These are phyloP conservation scores for Coniochaeta sp. DNA, from an alignment of 2,329 filamentous ascomycete genomes.

Conservation along the genomic window DNA sequence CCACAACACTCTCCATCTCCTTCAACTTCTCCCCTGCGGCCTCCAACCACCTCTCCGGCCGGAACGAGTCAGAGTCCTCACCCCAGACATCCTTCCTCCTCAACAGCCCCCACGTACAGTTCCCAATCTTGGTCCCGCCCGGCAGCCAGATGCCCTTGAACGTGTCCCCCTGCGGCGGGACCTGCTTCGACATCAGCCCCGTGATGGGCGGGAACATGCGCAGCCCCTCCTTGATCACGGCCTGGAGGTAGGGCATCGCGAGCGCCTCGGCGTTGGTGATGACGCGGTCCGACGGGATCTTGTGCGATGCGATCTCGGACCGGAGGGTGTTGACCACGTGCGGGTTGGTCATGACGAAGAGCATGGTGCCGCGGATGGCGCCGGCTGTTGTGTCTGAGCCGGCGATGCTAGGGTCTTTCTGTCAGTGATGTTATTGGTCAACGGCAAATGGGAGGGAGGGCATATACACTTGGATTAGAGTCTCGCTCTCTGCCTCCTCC, in stretches of 20 bases:
- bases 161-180: slow-evolving; percentile 8
- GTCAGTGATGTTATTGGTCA: neutral
- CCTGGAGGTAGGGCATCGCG: slow-evolving; percentile 7
- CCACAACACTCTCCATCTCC: slow-evolving; percentile 14
- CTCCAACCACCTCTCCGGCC: slow-evolving; percentile 36
- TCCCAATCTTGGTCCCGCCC: slow-evolving; percentile 8
- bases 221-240: slow-evolving; percentile 13
- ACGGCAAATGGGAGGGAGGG: neutral
- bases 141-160: slow-evolving; percentile 10
- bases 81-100: slow-evolving; percentile 13
- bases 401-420: slow-evolving; percentile 23
- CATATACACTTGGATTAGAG: slow-evolving; percentile 10
- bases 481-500: slow-evolving; percentile 32
- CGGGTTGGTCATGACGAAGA: slow-evolving; percentile 9
- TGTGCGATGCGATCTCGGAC: slow-evolving; percentile 6
- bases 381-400: slow-evolving; percentile 45
- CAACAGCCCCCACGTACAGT: slow-evolving; percentile 8
- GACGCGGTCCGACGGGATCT: neutral
- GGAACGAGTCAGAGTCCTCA: slow-evolving; percentile 30
- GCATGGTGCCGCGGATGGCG: slow-evolving; percentile 31
- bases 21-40: slow-evolving; percentile 10
- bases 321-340: slow-evolving; percentile 7
- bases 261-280: slow-evolving; percentile 5
- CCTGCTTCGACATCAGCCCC: slow-evolving; percentile 10
- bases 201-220: slow-evolving; percentile 14